Base-by-base conservation (phyloP, 345 rosid genomes). In the Punica granatum region DNA sequence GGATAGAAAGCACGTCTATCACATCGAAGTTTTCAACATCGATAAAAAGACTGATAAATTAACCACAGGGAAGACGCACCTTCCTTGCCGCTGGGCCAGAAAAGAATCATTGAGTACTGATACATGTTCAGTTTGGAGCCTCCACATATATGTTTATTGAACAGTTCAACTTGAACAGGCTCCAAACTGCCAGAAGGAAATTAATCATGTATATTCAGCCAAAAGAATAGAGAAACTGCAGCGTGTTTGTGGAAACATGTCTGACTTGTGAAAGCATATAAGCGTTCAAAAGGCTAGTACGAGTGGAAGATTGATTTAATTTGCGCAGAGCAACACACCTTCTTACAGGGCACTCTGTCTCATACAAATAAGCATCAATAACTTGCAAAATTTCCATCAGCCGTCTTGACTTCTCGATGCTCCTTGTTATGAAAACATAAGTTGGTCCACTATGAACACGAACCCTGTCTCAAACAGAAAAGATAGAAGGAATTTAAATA, bases 131-230 rank as follows among this genome's bases (percentile, higher is more conserved):
- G 65, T 73, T 79, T 82, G 44, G 79, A 67, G 72, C 96, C 91
- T 58, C 92, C 75, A 63, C 85, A 89, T 66, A 94, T 75, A 77
- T 91, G 88, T 76, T 85, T 85, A 80, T 81, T 85, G 84, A 94
- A 86, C 67, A 89, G 64, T 65, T 84, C 83, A 70, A 81, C 87
- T 81, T 94, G 99, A 82, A 83, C 81, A 76, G 83, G 84, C 87
- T 91, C 99, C 88, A 91, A 80, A 86, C 99, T 94, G 97, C 81
- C 81, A 63, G 31, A n/a, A 25, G 49, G 48, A 39, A 39, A n/a
- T 34, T 2, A 35, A 78, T 79, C 72, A 82, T 37, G 41, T 78
- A 82, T 81, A 76, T 72, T 82, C 78, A 77, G 61, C 34, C 61
- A 74, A 76, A 79, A 67, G 1, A 13, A 19, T 30, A 33, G 28